These are phyloP conservation scores for Centrapalus pauciflorus DNA, from an alignment of 129 eudicot genomes.

Conservation along the genomic window DNA sequence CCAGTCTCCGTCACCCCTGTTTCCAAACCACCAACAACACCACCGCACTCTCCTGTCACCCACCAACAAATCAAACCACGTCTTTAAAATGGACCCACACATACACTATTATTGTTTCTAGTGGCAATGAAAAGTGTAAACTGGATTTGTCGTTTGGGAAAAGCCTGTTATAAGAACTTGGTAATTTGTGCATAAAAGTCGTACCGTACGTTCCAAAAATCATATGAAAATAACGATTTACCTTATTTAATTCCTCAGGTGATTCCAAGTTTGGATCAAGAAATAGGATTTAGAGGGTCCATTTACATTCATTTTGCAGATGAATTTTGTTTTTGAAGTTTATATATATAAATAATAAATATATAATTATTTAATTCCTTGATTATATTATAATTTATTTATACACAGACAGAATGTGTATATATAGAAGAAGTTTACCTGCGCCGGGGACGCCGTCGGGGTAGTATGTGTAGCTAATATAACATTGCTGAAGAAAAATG, in stretches of 20 bases:
- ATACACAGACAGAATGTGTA: no score
- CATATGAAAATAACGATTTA: no score
- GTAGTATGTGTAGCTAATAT: constrained; percentile 63
- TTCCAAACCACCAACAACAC: constrained; percentile 12
- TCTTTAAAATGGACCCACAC: not conserved
- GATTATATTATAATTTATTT: no score
- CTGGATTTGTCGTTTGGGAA: constrained; percentile 11
- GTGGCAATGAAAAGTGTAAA: constrained; percentile 4
- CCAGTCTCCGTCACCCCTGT: constrained; percentile 30
- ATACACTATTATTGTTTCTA: not conserved
- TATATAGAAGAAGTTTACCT: constrained; percentile 32
- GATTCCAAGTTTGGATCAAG: no score
- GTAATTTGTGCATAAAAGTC: constrained; percentile 7
- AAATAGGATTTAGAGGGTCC: no score
- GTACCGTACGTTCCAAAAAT: no score
- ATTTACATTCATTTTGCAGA: no score
- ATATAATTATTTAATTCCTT: no score
- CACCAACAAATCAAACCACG: constrained; percentile 15
- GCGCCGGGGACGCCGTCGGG: constrained; percentile 69
- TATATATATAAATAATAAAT: no score
- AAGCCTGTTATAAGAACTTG: not conserved
- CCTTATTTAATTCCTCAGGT: constrained; percentile 18
- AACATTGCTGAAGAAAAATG: constrained; percentile 60
- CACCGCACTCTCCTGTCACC: constrained; percentile 1
- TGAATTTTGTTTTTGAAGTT: no score